A percentile compares a stretch with the other conserved stretches of the same genome.
phyloP scores from a whole-genome alignment of 2,329 filamentous ascomycete species.

The Bretziella fagacearum region DNA sequence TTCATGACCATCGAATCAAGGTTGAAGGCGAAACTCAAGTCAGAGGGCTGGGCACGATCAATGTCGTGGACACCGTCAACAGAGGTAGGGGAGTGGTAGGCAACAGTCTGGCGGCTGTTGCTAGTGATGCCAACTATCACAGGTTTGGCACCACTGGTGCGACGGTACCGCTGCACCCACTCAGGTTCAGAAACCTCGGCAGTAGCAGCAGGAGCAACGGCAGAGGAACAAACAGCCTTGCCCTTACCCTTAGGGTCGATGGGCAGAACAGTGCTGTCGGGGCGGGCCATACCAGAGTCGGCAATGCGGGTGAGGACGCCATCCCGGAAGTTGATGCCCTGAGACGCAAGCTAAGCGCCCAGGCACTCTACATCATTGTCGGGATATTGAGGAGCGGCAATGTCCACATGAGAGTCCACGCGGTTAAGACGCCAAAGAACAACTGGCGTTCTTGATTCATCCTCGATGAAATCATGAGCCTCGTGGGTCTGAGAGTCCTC shows the following conservation, averaged over 20 bases:
- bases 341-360: conserved; percentile 12
- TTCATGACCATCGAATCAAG: conserved; percentile 7
- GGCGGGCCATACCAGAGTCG: background rate
- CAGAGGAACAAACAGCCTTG: background rate
- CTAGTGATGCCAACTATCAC: background rate
- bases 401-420: conserved; percentile 9
- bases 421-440: conserved; percentile 6
- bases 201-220: background rate
- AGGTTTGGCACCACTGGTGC: background rate
- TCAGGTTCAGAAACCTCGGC: conserved; percentile 1
- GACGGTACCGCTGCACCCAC: conserved; percentile 10
- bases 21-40: background rate
- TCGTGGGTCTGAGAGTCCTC: background rate
- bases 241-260: background rate
- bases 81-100: background rate
- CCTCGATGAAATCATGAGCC: background rate
- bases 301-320: conserved; percentile 6
- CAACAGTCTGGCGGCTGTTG: background rate
- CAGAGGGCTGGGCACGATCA: conserved; percentile 3
- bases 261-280: background rate
- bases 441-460: background rate
- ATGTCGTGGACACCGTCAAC: conserved; percentile 6
- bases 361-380: conserved; percentile 4
- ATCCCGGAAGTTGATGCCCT: conserved; percentile 7
- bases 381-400: conserved; percentile 8